A percentile compares a stretch with the other conserved stretches of the same genome.
Evolutionary conservation across 2,329 filamentous ascomycete species (phyloP).

Genomic region (Fusarium buharicum): DNA sequence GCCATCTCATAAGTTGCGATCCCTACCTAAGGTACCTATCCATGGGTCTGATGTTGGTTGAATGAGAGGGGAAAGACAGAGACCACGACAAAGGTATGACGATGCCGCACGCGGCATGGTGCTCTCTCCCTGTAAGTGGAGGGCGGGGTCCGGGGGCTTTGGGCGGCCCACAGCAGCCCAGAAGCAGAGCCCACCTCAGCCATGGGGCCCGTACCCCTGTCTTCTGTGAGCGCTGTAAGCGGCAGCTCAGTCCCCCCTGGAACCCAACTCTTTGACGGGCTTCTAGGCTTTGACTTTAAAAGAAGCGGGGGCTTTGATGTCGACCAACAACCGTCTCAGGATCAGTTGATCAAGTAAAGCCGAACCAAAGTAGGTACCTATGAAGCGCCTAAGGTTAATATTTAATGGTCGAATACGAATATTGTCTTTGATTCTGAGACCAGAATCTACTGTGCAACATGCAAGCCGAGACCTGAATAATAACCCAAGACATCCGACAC

Average conservation of each 20-base stretch:
- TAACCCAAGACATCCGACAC: not conserved
- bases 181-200: not conserved
- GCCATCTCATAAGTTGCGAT: conserved; percentile 30
- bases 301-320: conserved; percentile 1
- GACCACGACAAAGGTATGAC: conserved; percentile 14
- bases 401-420: too few species aligned
- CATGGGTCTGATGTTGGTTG: too few species aligned
- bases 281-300: conserved; percentile 11
- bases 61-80: conserved; percentile 25
- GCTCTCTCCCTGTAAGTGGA: conserved; percentile 19
- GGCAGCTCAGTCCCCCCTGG: conserved; percentile 5
- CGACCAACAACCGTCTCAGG: conserved; percentile 28
- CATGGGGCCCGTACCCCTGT: too few species aligned
- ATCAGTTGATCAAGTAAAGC: conserved; percentile 16
- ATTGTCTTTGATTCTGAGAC: not conserved
- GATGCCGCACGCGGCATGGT: conserved; percentile 36
- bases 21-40: too few species aligned
- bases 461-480: conserved; percentile 3
- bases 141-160: conserved; percentile 9
- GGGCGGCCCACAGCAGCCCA: conserved; percentile 1
- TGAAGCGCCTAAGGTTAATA: too few species aligned
- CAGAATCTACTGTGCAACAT: too few species aligned
- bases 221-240: conserved; percentile 18
- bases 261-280: conserved; percentile 3
- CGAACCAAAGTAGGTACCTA: too few species aligned